A percentile compares a stretch with the other conserved stretches of the same genome.
Conservation (phyloP, 768 basidiomycete genomes). For the Pholiota conissans region DNA sequence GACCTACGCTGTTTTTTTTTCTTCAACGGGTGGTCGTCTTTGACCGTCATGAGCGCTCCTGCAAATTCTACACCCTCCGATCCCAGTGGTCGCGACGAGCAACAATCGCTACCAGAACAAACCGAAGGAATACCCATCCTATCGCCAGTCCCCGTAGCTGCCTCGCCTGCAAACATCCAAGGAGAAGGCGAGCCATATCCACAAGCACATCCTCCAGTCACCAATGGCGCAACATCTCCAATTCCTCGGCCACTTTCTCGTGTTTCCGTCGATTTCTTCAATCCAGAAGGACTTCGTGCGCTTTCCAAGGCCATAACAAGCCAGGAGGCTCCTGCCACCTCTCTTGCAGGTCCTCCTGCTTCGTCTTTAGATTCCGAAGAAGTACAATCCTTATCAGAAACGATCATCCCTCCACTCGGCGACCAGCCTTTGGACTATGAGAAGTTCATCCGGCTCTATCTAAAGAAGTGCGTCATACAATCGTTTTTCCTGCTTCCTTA, state of each 20-base stretch:
- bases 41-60: background rate
- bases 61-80: background rate
- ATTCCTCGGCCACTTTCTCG: slow-evolving; percentile 19
- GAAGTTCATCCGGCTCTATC: slow-evolving; percentile 28
- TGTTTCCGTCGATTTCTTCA: slow-evolving; percentile 51
- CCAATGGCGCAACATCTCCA: background rate
- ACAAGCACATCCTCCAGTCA: background rate
- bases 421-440: slow-evolving; percentile 37
- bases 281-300: slow-evolving; percentile 46
- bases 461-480: slow-evolving; percentile 31
- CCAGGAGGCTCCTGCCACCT: background rate
- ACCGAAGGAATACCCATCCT: background rate
- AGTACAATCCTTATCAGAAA: slow-evolving; percentile 17
- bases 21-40: background rate
- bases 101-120: background rate
- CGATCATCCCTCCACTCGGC: background rate
- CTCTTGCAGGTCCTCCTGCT: no score
- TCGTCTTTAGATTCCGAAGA: slow-evolving; percentile 14
- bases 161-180: background rate
- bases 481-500: background rate
- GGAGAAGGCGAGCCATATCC: background rate
- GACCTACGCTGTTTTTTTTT: background rate
- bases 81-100: background rate
- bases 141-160: background rate
- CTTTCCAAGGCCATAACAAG: slow-evolving; percentile 36